Base-by-base conservation (phyloP, 140 eudicot genomes). In the Stevia rebaudiana region DNA sequence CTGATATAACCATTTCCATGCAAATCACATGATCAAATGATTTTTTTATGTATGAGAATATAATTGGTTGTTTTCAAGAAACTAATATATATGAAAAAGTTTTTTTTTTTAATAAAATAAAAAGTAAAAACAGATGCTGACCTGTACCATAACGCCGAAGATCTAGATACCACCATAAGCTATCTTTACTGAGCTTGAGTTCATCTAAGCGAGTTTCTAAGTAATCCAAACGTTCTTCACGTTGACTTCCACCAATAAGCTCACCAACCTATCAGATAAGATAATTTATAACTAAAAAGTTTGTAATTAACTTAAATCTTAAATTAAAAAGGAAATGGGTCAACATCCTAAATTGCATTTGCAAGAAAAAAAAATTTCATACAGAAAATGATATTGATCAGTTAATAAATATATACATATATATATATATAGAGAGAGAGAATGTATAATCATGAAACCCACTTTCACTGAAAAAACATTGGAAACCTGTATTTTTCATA, bases 191-290 rank as follows among this genome's bases (percentile, higher is more conserved):
- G 17, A 94, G 97, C 11, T 88, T 86, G 48, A 85, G 71, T 33
- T 85, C 94, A 69, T 88, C 97, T 49, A 94, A 39, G 3, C 99
- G 94, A 3, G 77, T 67, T 73, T 94, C 97, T 56, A 94, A 64
- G 51, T 50, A 76, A 4, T 85, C 90, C 44, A 94, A 94, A 31
- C 99, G 96, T 57, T 94, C 99, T 79, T 94, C 99, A 81, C 99
- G 85, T 81, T 94, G 99, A 77, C 99, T 94, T 78, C 99, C 99
- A 72, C 99, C 99, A 74, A 92, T 88, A 47, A 94, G 99, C 78
- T 88, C 99, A 15, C 99, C 99, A 76, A 92, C 78, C 98, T 92
- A 75, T 33, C 61, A 75, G 71, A 23, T 55, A 36, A 46, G 0
- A 78, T 3, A 5, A 46, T 51, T 46, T 28, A 30, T 37, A 46